phyloP scores from a whole-genome alignment of 345 rosid genomes.

The Rhodomyrtus tomentosa region DNA sequence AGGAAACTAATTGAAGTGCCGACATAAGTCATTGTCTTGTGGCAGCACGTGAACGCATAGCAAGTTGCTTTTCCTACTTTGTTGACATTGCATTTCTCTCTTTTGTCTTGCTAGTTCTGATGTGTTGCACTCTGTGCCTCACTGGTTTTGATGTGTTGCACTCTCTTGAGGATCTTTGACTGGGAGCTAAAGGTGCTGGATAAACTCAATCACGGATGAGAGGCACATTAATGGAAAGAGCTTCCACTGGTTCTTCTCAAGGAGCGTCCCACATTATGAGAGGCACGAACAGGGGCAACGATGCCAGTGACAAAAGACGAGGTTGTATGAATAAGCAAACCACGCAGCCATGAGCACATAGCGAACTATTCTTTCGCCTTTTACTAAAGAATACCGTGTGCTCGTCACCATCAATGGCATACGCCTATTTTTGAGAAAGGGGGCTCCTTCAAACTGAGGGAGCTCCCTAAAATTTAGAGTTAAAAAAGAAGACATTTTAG shows the following conservation, averaged over 20 bases:
- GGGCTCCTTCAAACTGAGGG: background rate
- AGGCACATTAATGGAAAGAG: conserved; percentile 53
- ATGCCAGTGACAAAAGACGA: background rate
- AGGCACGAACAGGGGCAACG: background rate
- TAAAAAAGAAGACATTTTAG: too few species aligned
- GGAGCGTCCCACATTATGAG: conserved; percentile 3
- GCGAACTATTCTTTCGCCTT: conserved; percentile 44
- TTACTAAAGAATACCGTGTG: conserved; percentile 39
- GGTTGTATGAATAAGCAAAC: accelerated
- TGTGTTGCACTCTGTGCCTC: conserved; percentile 17
- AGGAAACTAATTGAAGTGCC: background rate
- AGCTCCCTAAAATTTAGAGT: too few species aligned
- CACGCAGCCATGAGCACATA: conserved; percentile 8
- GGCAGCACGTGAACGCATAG: too few species aligned
- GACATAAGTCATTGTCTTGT: background rate
- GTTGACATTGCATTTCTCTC: too few species aligned
- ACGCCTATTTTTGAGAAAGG: conserved; percentile 9
- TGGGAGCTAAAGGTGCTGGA: conserved; percentile 60
- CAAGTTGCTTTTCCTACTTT: background rate
- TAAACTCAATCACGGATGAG: conserved; percentile 42
- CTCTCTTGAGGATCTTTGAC: conserved; percentile 67
- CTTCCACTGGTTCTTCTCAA: conserved; percentile 86
- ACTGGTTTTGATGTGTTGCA: conserved; percentile 49
- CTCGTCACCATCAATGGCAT: conserved; percentile 6
- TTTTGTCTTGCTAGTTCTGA: background rate